phyloP scores from a whole-genome alignment of 225 moss, liverwort and hornwort genomes.

The Asterella californica region DNA sequence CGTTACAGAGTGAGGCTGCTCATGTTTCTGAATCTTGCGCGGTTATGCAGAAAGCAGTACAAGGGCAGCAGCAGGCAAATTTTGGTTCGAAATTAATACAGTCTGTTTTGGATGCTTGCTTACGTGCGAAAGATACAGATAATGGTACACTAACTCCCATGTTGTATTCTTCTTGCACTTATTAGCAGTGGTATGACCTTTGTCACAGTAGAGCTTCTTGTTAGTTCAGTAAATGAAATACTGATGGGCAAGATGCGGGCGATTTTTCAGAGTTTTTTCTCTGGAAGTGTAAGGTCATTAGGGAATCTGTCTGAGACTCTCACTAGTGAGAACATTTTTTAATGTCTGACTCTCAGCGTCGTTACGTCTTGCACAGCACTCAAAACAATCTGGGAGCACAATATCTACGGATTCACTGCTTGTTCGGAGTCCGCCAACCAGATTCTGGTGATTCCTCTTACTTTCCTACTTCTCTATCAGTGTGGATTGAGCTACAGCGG shows the following conservation, averaged over 20 bases:
- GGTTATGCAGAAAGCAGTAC: slow-evolving; percentile 67
- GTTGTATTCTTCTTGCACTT: not conserved
- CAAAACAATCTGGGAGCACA: slow-evolving; percentile 64
- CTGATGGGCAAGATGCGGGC: not conserved
- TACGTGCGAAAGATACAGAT: slow-evolving; percentile 56
- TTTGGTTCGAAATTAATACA: slow-evolving; percentile 51
- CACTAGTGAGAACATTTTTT: not conserved
- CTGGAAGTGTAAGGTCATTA: not conserved
- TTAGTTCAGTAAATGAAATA: not conserved
- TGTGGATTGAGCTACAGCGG: not conserved
- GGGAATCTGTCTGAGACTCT: not conserved
- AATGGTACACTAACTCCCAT: slow-evolving; percentile 30
- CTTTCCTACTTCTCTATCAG: not conserved
- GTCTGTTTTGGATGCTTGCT: slow-evolving; percentile 74
- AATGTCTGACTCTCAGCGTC: not conserved
- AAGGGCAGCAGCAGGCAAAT: slow-evolving; percentile 79
- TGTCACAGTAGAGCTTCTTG: not conserved
- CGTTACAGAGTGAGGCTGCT: not conserved
- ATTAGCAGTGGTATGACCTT: not conserved
- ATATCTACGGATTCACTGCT: slow-evolving; percentile 76
- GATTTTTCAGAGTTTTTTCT: not conserved
- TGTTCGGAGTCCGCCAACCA: slow-evolving; percentile 69
- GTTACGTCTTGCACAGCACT: slow-evolving; percentile 41
- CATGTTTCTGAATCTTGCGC: not conserved
- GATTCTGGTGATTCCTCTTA: slow-evolving; percentile 45